Conservation (phyloP, 139 green algal species). For the Chlamydomonas sp. region DNA sequence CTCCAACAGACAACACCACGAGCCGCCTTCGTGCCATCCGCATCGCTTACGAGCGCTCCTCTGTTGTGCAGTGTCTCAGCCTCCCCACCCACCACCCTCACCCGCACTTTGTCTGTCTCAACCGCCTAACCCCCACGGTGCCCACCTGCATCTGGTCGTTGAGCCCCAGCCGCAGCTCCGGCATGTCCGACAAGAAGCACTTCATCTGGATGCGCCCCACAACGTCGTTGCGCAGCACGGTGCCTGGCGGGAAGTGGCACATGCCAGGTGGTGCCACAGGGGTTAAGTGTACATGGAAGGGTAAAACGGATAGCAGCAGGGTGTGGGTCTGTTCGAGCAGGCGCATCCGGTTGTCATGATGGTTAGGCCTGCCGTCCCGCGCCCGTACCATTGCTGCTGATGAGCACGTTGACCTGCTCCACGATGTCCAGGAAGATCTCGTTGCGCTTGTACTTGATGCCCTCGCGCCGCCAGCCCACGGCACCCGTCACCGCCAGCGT, state of each 20-base stretch:
- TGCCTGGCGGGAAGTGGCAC: constrained; percentile 48
- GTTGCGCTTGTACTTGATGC: constrained; percentile 97
- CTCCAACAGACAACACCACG: no score
- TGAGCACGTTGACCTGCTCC: constrained; percentile 87
- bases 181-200: constrained; percentile 94
- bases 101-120: no score
- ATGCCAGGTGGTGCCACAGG: no score
- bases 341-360: background rate
- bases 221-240: constrained; percentile 87
- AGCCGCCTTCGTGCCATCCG: no score
- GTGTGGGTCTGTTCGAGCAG: no score
- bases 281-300: no score
- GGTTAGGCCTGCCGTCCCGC: background rate
- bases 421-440: constrained; percentile 97
- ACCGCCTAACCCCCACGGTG: no score
- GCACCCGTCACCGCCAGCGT: constrained; percentile 95
- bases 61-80: no score
- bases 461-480: constrained; percentile 88
- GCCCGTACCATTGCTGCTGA: constrained; percentile 53
- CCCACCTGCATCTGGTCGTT: constrained; percentile 85
- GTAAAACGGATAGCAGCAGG: no score
- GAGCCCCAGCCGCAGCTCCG: constrained; percentile 92
- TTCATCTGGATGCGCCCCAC: constrained; percentile 92
- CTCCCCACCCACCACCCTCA: background rate
- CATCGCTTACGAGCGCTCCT: no score